Conservation (phyloP, 2,329 filamentous ascomycete species). For the Tolypocladium ovalisporum region DNA sequence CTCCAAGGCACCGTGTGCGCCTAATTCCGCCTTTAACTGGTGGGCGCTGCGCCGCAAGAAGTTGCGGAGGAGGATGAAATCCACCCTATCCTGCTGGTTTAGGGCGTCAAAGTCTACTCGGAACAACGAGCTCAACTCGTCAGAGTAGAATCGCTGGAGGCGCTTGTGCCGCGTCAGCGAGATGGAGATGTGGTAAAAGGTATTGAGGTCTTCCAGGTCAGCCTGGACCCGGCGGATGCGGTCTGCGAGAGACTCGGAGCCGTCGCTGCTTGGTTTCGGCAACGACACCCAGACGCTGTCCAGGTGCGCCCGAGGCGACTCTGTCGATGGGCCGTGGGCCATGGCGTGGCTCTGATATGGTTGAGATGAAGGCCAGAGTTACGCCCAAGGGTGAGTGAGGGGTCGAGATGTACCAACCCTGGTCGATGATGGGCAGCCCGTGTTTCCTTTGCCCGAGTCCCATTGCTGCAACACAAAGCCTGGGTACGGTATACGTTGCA, state of each 20-base stretch:
- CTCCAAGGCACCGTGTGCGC: slow-evolving; percentile 23
- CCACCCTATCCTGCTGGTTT: slow-evolving; percentile 32
- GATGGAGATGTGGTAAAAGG: slow-evolving; percentile 37
- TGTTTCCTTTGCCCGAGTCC: too few species aligned
- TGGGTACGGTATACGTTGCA: too few species aligned
- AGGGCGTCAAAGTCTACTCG: slow-evolving; percentile 15
- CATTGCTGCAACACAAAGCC: too few species aligned
- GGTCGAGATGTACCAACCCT: not conserved
- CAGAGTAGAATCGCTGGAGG: slow-evolving; percentile 27
- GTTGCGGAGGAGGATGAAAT: slow-evolving; percentile 38
- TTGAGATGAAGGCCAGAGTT: not conserved
- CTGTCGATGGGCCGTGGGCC: not conserved
- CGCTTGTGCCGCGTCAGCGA: slow-evolving; percentile 28
- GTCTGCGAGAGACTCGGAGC: slow-evolving; percentile 24
- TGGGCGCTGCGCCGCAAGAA: slow-evolving; percentile 25
- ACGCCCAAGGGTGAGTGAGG: not conserved
- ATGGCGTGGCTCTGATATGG: not conserved
- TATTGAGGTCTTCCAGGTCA: slow-evolving; percentile 34
- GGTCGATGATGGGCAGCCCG: not conserved
- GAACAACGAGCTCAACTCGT: slow-evolving; percentile 24
- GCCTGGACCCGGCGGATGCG: slow-evolving; percentile 30
- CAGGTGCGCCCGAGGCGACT: not conserved
- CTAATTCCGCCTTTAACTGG: slow-evolving; percentile 27
- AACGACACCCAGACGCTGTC: slow-evolving; percentile 10
- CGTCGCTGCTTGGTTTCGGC: slow-evolving; percentile 1